Conservation (phyloP, 2,329 filamentous ascomycete genomes). For the Xylaria hypoxylon region DNA sequence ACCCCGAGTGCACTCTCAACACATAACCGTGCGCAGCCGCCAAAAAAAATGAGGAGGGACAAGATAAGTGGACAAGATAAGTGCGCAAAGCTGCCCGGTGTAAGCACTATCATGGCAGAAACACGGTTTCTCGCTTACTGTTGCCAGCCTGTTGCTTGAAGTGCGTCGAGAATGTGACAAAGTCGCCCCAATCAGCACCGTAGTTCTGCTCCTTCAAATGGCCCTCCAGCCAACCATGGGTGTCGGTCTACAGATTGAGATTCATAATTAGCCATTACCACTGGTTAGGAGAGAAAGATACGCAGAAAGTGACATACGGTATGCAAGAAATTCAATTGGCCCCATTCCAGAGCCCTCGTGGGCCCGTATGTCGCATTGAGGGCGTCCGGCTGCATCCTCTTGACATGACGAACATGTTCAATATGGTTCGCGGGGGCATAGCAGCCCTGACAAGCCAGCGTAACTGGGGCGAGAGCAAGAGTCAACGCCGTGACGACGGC, state of each 20-base stretch:
- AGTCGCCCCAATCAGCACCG: slow-evolving; percentile 75
- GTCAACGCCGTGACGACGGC: slow-evolving; percentile 25
- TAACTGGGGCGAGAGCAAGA: slow-evolving; percentile 41
- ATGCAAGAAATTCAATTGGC: slow-evolving; percentile 71
- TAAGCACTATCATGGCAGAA: background rate
- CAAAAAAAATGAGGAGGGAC: background rate
- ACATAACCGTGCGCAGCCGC: background rate
- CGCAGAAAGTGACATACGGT: slow-evolving; percentile 54
- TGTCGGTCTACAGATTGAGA: slow-evolving; percentile 59
- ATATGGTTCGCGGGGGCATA: slow-evolving; percentile 57
- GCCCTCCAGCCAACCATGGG: slow-evolving; percentile 70
- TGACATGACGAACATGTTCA: slow-evolving; percentile 60
- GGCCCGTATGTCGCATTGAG: slow-evolving; percentile 58
- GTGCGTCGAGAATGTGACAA: slow-evolving; percentile 68
- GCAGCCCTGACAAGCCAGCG: slow-evolving; percentile 57
- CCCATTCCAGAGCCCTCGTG: slow-evolving; percentile 66
- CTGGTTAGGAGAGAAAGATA: background rate
- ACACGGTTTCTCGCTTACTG: slow-evolving; percentile 34
- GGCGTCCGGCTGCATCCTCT: slow-evolving; percentile 62
- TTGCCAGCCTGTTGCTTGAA: slow-evolving; percentile 69
- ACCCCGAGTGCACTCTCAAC: background rate
- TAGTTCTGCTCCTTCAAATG: slow-evolving; percentile 72
- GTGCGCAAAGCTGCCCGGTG: background rate
- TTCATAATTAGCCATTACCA: background rate
- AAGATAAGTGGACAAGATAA: background rate